phyloP scores from a whole-genome alignment of 2,329 filamentous ascomycete genomes.

The Xylariaceae sp. region DNA sequence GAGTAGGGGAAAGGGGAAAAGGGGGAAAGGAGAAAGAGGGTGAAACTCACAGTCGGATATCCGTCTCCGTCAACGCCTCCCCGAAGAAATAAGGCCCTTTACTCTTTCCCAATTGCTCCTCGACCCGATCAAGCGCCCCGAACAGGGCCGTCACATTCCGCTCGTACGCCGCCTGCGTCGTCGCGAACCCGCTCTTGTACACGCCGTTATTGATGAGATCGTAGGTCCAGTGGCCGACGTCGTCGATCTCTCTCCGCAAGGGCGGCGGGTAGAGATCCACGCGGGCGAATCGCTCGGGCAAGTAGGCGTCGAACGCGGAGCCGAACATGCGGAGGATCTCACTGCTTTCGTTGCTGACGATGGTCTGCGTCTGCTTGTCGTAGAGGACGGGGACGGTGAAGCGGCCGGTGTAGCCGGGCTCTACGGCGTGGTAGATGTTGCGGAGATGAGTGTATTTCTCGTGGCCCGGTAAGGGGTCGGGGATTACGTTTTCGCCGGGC shows the following conservation, averaged over 20 bases:
- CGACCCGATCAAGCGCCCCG: constrained; percentile 67
- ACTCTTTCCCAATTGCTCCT: constrained; percentile 55
- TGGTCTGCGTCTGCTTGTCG: constrained; percentile 67
- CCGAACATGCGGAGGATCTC: constrained; percentile 93
- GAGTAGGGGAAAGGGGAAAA: not conserved
- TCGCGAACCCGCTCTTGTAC: constrained; percentile 77
- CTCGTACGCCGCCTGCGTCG: constrained; percentile 76
- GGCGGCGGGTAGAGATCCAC: constrained; percentile 63
- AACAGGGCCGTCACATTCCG: constrained; percentile 67
- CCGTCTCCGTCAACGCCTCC: constrained; percentile 68
- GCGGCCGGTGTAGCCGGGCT: constrained; percentile 66
- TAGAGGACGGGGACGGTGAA: constrained; percentile 87
- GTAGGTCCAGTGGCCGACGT: constrained; percentile 76
- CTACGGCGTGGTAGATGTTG: constrained; percentile 71
- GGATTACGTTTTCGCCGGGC: constrained; percentile 57
- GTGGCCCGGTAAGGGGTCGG: constrained; percentile 64
- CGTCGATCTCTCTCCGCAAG: constrained; percentile 66
- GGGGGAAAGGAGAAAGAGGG: not conserved
- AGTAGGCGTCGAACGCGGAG: constrained; percentile 68
- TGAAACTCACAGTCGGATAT: constrained; percentile 59
- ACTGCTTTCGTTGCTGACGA: constrained; percentile 87
- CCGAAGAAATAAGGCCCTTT: constrained; percentile 70
- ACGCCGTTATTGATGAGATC: constrained; percentile 65
- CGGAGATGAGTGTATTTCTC: constrained; percentile 64
- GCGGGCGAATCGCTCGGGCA: constrained; percentile 53